A percentile compares a stretch with the other conserved stretches of the same genome.
These are phyloP conservation scores for Chaetoceros muelleri DNA, from an alignment of 108 stramenopile species.

Conservation along the genomic window DNA sequence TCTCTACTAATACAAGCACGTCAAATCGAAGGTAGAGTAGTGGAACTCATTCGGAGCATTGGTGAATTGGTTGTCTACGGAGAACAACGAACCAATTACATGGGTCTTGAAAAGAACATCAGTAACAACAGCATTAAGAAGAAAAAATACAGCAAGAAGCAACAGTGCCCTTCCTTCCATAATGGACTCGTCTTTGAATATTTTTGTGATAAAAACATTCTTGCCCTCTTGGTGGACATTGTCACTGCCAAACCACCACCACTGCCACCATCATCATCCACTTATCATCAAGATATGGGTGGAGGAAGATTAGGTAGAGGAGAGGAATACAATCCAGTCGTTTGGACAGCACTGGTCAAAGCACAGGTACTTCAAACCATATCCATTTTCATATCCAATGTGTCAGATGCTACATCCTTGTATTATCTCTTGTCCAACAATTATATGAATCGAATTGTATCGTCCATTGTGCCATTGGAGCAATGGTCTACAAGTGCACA, in stretches of 20 bases:
- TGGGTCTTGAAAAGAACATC: neutral
- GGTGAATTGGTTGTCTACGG: slow-evolving; percentile 30
- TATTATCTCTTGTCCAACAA: slow-evolving; percentile 75
- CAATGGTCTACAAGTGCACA: slow-evolving; percentile 64
- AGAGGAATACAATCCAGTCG: slow-evolving; percentile 39
- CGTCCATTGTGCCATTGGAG: slow-evolving; percentile 53
- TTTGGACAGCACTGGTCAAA: slow-evolving; percentile 60
- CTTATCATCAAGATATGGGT: slow-evolving; percentile 4
- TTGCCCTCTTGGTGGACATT: slow-evolving; percentile 64
- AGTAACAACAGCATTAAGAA: neutral
- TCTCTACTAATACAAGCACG: slow-evolving; percentile 22
- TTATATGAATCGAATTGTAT: slow-evolving; percentile 67
- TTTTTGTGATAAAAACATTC: slow-evolving; percentile 77
- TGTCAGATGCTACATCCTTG: slow-evolving; percentile 30
- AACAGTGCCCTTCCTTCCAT: too few relatives aligned
- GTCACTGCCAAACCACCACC: slow-evolving; percentile 35
- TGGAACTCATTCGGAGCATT: slow-evolving; percentile 20
- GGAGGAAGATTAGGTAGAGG: slow-evolving; percentile 3
- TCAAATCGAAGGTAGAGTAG: slow-evolving; percentile 19
- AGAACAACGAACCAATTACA: neutral
- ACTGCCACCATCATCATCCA: neutral
- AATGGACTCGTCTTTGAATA: slow-evolving; percentile 55
- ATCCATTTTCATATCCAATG: slow-evolving; percentile 44
- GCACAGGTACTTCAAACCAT: slow-evolving; percentile 60
- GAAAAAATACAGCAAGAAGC: neutral